Percentiles rank a stretch among this genome's conserved stretches.
phyloP scores from a whole-genome alignment of 345 rosid species.

The Linum lewisii region DNA sequence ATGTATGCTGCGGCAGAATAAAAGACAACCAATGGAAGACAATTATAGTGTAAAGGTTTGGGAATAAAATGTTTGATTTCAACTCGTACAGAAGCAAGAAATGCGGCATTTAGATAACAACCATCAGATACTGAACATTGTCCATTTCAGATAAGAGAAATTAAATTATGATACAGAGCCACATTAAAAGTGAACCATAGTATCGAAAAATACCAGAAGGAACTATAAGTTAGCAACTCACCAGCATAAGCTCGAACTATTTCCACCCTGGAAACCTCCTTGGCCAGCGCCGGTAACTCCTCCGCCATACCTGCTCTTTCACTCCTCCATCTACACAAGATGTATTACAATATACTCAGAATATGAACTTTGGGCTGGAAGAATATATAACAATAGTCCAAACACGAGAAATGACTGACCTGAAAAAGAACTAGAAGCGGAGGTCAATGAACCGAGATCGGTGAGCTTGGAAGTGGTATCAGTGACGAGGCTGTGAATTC shows the following conservation, averaged over 20 bases:
- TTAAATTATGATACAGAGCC: too few relatives aligned
- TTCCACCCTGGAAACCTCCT: constrained; percentile 88
- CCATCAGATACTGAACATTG: too few relatives aligned
- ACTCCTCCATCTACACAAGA: constrained; percentile 30
- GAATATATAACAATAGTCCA: too few relatives aligned
- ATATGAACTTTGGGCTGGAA: too few relatives aligned
- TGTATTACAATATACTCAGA: neutral
- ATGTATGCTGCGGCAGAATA: too few relatives aligned
- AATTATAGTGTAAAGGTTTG: too few relatives aligned
- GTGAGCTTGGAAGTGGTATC: constrained; percentile 37
- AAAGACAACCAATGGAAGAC: too few relatives aligned
- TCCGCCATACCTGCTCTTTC: constrained; percentile 42
- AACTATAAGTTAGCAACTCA: constrained; percentile 16
- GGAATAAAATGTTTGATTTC: too few relatives aligned
- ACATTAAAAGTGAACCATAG: neutral
- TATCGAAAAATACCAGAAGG: neutral
- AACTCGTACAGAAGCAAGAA: too few relatives aligned
- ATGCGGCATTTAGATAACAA: too few relatives aligned
- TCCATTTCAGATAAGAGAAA: too few relatives aligned
- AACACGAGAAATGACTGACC: constrained; percentile 20
- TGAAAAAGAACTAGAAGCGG: constrained; percentile 26
- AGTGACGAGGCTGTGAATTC: constrained; percentile 26
- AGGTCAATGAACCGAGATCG: constrained; percentile 41
- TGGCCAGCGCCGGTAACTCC: constrained; percentile 71
- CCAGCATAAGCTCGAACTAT: constrained; percentile 77